Conservation (phyloP, 257 asterid genomes). For the Leptodermis oblonga region DNA sequence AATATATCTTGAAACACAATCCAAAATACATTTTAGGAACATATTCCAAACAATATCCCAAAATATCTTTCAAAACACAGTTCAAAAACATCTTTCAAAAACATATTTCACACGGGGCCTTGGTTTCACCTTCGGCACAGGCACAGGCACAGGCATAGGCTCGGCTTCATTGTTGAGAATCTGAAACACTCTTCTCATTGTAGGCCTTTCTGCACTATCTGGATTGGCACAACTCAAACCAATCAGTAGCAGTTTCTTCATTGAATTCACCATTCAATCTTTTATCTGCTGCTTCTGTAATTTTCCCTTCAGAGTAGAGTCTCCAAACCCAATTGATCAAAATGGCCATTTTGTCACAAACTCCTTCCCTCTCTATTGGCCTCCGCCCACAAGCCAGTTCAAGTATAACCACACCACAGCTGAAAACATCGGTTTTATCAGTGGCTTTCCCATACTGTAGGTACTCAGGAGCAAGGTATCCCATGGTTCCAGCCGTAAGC, state of each 20-base stretch:
- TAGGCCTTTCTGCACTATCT: slow-evolving; percentile 62
- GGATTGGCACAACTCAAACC: slow-evolving; percentile 94
- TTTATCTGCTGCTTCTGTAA: slow-evolving; percentile 56
- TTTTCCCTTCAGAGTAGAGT: slow-evolving; percentile 56
- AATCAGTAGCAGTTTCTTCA: slow-evolving; percentile 54
- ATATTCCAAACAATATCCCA: too few species aligned
- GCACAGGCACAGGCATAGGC: too few species aligned
- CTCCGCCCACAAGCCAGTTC: slow-evolving; percentile 90
- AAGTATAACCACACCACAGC: slow-evolving; percentile 84
- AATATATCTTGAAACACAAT: too few species aligned
- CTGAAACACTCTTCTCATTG: slow-evolving; percentile 83
- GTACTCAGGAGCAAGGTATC: slow-evolving; percentile 93
- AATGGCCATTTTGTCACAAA: slow-evolving; percentile 62
- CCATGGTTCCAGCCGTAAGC: slow-evolving; percentile 96
- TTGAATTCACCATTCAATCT: slow-evolving; percentile 52
- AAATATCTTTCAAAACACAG: too few species aligned
- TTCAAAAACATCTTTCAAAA: too few species aligned
- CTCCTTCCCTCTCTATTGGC: slow-evolving; percentile 74
- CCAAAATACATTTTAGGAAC: too few species aligned
- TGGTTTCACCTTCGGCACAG: slow-evolving; percentile 73
- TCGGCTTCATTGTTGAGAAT: slow-evolving; percentile 69
- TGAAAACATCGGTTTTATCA: slow-evolving; percentile 82
- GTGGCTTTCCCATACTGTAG: slow-evolving; percentile 91
- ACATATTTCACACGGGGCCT: too few species aligned
- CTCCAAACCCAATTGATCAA: slow-evolving; percentile 97